Evolutionary conservation across 2,329 filamentous ascomycete genomes (phyloP), one percentile per base, ranked within the genome.

Genomic region (Xylaria sp.): DNA sequence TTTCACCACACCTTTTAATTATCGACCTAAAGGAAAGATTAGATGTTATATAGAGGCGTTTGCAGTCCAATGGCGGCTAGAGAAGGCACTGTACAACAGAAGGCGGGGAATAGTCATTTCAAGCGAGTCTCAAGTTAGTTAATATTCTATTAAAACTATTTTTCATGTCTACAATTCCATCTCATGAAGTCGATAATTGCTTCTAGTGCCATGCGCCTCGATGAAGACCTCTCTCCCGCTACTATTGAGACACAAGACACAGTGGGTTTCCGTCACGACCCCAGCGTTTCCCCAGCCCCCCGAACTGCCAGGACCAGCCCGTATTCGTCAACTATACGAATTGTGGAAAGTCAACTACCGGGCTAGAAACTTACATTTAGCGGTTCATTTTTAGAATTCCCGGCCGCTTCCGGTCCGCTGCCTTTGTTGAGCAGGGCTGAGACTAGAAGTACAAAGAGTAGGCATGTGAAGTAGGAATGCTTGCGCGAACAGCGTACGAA

Each of bases 61-160:
- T 34, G 45, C 32, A 50, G 19, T 59, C 24, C 56, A 21, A 56
- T 24, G 34, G 50, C 51, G 42, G 45, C 36, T 56, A 59, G 59
- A 61, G 59, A 47, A 57, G 60, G 58, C 59, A 47, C n/a, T 48
- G 64, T 64, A 61, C 47, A 61, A 56, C 67, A 67, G 67, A 64
- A 42, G 48, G 17, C 12, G n/a, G 59, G 12, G 27, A 53, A 51
- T 55, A 36, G 45, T 64, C 56, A 51, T 48, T 57, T 48, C 39
- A 47, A 58, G 39, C 53, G 60, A 54, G 53, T 51, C 17, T 53
- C 57, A n/a, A 58, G 51, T 47, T 61, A 55, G 19, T 69, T 61
- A 42, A 67, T 64, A 60, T 58, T 32, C 17, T 51, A 58, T 64
- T 30, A 7, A 63, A 63, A 59, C 27, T 34, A 66, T 12, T 34